Evolutionary conservation across 768 basidiomycete genomes (phyloP).

Genomic region (Leccinum barrowsii): DNA sequence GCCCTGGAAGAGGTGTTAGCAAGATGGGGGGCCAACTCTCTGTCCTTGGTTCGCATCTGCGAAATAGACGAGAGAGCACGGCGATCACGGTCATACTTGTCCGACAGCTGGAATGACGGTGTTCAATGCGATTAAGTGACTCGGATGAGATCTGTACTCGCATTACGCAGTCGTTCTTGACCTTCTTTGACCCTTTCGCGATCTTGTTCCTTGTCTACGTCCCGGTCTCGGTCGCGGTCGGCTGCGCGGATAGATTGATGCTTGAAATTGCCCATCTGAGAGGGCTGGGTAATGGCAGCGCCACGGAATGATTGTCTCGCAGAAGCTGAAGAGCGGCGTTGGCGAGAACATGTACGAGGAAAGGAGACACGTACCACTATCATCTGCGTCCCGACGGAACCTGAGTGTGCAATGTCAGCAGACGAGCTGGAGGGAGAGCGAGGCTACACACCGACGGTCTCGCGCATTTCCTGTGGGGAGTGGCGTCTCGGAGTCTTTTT

Average conservation of each 20-base stretch:
- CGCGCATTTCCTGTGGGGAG: slow-evolving; percentile 48
- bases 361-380: slow-evolving; percentile 49
- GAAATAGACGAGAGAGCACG: slow-evolving; percentile 50
- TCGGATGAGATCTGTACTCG: slow-evolving; percentile 23
- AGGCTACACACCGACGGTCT: slow-evolving; percentile 58
- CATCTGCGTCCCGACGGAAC: slow-evolving; percentile 74
- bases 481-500: slow-evolving; percentile 63
- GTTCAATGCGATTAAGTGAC: slow-evolving; percentile 1
- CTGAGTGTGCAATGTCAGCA: slow-evolving; percentile 36
- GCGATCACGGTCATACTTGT: slow-evolving; percentile 84
- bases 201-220: slow-evolving; percentile 47
- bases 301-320: slow-evolving; percentile 69
- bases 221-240: slow-evolving; percentile 52
- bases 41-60: slow-evolving; percentile 58
- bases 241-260: slow-evolving; percentile 75
- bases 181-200: slow-evolving; percentile 72
- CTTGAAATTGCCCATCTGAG: slow-evolving; percentile 92
- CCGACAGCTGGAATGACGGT: slow-evolving; percentile 58
- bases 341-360: slow-evolving; percentile 1
- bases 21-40: slow-evolving; percentile 64
- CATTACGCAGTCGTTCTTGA: slow-evolving; percentile 74
- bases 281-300: slow-evolving; percentile 63
- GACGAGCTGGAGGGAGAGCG: neutral
- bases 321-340: slow-evolving; percentile 40
- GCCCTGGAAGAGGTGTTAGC: slow-evolving; percentile 40